Evolutionary conservation across 2,329 filamentous ascomycete species (phyloP), one percentile per base, ranked within the genome.

Genomic region (Phaeosphaeria sp.): DNA sequence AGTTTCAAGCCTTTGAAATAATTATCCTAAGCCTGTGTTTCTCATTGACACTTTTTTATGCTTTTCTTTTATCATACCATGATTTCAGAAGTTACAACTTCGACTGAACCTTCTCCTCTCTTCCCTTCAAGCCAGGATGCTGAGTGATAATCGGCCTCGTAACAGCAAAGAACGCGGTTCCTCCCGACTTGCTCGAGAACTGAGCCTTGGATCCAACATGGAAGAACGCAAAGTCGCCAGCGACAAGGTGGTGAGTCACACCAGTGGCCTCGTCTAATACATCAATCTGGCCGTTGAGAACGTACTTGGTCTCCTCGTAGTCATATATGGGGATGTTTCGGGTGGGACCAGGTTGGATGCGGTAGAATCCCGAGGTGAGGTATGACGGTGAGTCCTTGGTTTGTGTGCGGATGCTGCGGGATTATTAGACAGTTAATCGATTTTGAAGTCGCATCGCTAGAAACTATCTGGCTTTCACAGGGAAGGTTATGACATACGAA

Each of bases 171-270:
- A 71, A 71, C 6, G 68, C 68, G 2, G 58, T 55, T 1, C 68
- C 68, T 0, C 59, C 59, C 3, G 63, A 67, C 51, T 68, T 71
- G 18, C 57, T 69, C 2, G 62, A 65, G 21, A 71, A 71, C 45
- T 68, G 57, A 6, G 61, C 68, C 56, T 68, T 68, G 2, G 61
- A 64, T 1, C 66, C 66, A 1, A 69, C 65, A 39, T 65, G 61
- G 53, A 71, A 71, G 63, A 71, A 71, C 1, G 66, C 68, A 54
- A 68, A 71, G 45, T 71, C 66, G 2, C 68, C 66, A 0, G 66
- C 57, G 7, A 71, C 66, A 6, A 71, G 61, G 27, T 71, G 66
- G 22, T 71, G 68, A 17, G 60, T 65, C 1, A 69, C 53, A 2
- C 67, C 67, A 1, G 67, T 71, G 1, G 67, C 66, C 57, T 71